Base-by-base conservation (phyloP, 2,329 filamentous ascomycete genomes). In the Paraconiothyrium brasiliense region DNA sequence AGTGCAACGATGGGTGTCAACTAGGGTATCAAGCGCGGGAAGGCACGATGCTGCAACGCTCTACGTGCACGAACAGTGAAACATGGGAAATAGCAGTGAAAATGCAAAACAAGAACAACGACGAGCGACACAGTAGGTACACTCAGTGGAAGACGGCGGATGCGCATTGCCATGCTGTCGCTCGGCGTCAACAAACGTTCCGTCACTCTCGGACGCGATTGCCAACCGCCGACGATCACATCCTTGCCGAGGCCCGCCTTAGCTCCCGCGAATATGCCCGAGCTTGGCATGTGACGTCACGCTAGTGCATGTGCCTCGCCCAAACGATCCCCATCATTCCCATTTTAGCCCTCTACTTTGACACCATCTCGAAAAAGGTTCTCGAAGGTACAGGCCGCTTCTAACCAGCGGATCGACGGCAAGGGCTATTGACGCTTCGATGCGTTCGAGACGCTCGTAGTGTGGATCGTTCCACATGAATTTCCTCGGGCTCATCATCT, bases 131-230 rank as follows among this genome's bases (percentile, higher is more conserved):
- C 30, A 39, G 35, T 1, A 13, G 35, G 34, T 20, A 27, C 22
- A 5, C 20, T 30, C 20, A 24, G 47, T 50, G 55, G 44, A 30
- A 50, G 55, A 11, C 46, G 44, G 44, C 55, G 55, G 46, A 57
- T 47, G 44, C n/a, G n/a, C 39, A 32, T 10, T 35, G 51, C 22
- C 14, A 57, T 16, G 9, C 13, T 50, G 58, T 56, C 54, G 52
- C 11, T 37, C 47, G 47, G 37, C 16, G 20, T 11, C 30, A 47
- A 44, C 11, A 51, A 5, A 51, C n/a, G 32, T 37, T 24, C 41
- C 58, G 58, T 64, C 65, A 67, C 59, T 50, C 59, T 50, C 47
- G 54, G 55, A 34, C 49, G 57, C 61, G 50, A 13, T 39, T 13
- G 3, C 34, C 32, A 24, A 11, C 55, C 64, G 65, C 63, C 62